Percentiles rank a stretch among this genome's conserved stretches.
Conservation (phyloP, 169 alveolate genomes). For the Plasmodium malariae region DNA sequence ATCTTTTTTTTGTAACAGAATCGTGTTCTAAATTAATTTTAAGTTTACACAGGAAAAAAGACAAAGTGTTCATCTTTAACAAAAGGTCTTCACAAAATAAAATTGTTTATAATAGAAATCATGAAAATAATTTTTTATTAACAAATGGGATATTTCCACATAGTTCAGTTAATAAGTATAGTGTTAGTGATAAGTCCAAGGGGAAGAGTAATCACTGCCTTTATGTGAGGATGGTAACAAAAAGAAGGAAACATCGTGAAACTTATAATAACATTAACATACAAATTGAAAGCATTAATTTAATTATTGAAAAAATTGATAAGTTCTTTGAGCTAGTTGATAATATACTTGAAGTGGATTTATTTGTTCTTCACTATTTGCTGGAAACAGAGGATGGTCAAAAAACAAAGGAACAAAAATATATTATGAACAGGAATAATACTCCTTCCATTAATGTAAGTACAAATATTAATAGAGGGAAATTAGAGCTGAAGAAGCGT, state of each 20-base stretch:
- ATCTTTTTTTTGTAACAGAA: slow-evolving; percentile 5
- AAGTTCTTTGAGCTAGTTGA: slow-evolving; percentile 3
- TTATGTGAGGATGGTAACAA: no score
- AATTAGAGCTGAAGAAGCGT: slow-evolving; percentile 12
- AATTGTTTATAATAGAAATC: neutral
- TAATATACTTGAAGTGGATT: neutral
- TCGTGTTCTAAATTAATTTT: slow-evolving; percentile 2
- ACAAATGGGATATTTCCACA: no score
- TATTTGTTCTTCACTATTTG: slow-evolving; percentile 14
- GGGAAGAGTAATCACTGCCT: no score
- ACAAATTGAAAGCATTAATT: slow-evolving; percentile 1
- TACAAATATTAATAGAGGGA: neutral
- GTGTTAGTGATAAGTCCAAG: no score
- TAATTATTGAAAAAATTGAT: neutral
- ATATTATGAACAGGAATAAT: neutral
- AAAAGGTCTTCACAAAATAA: neutral
- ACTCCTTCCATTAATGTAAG: neutral
- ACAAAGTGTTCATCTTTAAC: neutral
- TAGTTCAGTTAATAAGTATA: no score
- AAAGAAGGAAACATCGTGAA: neutral
- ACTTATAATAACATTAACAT: neutral
- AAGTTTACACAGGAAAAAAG: neutral
- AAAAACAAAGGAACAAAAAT: neutral
- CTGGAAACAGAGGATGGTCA: neutral
- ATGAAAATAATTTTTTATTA: no score